Percentiles rank a stretch among this genome's conserved stretches.
phyloP scores from a whole-genome alignment of 2,329 filamentous ascomycete genomes.

The Hirsutella rhossiliensis region DNA sequence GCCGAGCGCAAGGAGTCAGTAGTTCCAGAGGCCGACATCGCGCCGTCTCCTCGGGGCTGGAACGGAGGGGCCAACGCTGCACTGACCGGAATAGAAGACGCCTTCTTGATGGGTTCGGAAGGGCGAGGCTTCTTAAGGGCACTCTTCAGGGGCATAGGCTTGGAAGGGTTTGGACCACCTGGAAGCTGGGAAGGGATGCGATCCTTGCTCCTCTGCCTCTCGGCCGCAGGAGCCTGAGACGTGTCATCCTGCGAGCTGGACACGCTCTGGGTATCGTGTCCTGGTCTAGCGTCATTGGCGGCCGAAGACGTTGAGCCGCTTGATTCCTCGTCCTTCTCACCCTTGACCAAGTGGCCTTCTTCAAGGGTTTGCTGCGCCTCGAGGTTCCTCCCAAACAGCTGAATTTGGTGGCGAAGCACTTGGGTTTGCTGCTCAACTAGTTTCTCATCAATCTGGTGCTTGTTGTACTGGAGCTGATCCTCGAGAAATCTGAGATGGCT shows the following conservation, averaged over 20 bases:
- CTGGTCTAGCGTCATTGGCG: slow-evolving; percentile 6
- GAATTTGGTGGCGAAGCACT: slow-evolving; percentile 31
- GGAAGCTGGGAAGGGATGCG: slow-evolving; percentile 7
- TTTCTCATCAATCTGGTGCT: slow-evolving; percentile 48
- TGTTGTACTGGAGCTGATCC: slow-evolving; percentile 48
- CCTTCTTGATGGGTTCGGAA: slow-evolving; percentile 17
- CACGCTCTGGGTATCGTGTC: slow-evolving; percentile 5
- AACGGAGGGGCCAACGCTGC: slow-evolving; percentile 39
- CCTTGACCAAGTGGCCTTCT: slow-evolving; percentile 26
- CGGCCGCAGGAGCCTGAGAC: slow-evolving; percentile 4
- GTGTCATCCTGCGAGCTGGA: slow-evolving; percentile 7
- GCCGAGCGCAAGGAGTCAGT: slow-evolving; percentile 2
- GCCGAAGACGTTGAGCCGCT: slow-evolving; percentile 6
- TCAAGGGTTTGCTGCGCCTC: slow-evolving; percentile 34
- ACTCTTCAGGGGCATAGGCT: slow-evolving; percentile 11
- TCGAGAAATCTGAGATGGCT: slow-evolving; percentile 42
- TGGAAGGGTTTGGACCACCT: slow-evolving; percentile 15
- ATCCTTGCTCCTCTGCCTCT: slow-evolving; percentile 5
- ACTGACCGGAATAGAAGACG: slow-evolving; percentile 27
- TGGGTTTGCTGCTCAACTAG: slow-evolving; percentile 31
- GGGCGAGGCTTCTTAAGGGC: slow-evolving; percentile 5
- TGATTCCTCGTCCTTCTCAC: slow-evolving; percentile 13
- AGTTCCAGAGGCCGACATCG: slow-evolving; percentile 6
- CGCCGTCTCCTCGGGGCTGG: slow-evolving; percentile 23
- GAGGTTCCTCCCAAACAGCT: slow-evolving; percentile 35